Base-by-base conservation (phyloP, 2,329 filamentous ascomycete genomes). In the Calycina marina region DNA sequence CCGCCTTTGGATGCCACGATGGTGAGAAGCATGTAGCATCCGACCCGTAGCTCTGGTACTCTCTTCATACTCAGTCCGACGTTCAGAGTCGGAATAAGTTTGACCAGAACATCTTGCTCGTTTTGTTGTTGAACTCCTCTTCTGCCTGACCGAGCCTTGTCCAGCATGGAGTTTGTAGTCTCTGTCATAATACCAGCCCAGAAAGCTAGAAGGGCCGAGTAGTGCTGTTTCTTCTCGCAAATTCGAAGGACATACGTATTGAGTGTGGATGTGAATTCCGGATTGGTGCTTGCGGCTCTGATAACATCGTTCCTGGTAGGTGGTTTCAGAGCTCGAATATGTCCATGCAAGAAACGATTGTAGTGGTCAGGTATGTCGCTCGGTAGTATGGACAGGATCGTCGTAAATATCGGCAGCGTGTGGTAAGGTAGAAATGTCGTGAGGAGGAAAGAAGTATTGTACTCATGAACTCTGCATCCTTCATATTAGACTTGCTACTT, bases 361-460 rank as follows among this genome's bases (percentile, higher is more conserved):
- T 90, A 85, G 22, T 81, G 72, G 25, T 69, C 61, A 1, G 85
- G 77, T 6, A 94, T 63, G 30, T 66, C 71, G n/a, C 64, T 53
- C 0, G 90, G 85, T 9, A 98, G 62, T 36, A 98, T 92, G 2
- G 84, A 86, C 15, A 98, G 64, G 5, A 96, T 63, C 2, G 83
- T 86, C 28, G 79, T 66, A 54, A 98, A 98, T 10, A 83, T 72
- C 4, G 81, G 80, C 18, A 83, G 78, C 5, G 77, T 75, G 54
- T 98, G 86, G 56, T 93, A 96, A 2, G 90, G 90, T 4, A 98
- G 65, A 54, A 96, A 96, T 3, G 86, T 82, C 43, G 86, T 69
- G 26, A 96, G 63, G 10, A 93, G 60, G 18, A 68, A 69, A 3
- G 71, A 63, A 4, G 83, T 88, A 55, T 93, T 96, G 57, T 85